A percentile compares a stretch with the other conserved stretches of the same genome.
Evolutionary conservation across 2,329 filamentous ascomycete species (phyloP).

Genomic region (Fusarium longipes): DNA sequence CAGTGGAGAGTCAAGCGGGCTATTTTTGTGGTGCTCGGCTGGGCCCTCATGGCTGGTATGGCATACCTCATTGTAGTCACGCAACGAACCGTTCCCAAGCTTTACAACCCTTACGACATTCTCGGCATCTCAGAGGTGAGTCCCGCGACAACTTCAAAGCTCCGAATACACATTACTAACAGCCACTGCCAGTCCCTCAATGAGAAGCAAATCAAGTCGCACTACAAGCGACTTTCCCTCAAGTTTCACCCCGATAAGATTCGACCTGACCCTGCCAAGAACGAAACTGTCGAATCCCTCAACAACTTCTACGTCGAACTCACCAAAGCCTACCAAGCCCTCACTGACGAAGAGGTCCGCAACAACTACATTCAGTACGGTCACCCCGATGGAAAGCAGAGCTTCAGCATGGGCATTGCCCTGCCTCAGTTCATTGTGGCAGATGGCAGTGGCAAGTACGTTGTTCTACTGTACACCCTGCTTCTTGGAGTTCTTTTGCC

Average conservation of each 20-base stretch:
- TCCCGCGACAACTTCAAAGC: neutral
- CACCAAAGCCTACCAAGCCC: constrained; percentile 96
- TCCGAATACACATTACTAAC: constrained; percentile 20
- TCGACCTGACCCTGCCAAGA: constrained; percentile 83
- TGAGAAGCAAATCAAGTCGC: constrained; percentile 91
- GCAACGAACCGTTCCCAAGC: constrained; percentile 74
- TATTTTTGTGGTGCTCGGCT: constrained; percentile 79
- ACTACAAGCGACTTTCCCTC: constrained; percentile 87
- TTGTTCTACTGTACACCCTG: constrained; percentile 87
- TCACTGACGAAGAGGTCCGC: constrained; percentile 96
- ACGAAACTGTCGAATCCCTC: constrained; percentile 85
- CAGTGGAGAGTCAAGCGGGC: constrained; percentile 89
- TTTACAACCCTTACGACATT: constrained; percentile 98
- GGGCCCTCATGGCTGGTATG: constrained; percentile 89
- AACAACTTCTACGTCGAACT: constrained; percentile 94
- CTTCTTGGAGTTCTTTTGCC: constrained; percentile 91
- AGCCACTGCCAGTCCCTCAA: constrained; percentile 70
- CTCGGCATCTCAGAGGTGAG: constrained; percentile 83
- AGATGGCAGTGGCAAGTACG: constrained; percentile 95
- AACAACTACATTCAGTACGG: constrained; percentile 98
- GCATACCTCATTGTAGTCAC: constrained; percentile 88
- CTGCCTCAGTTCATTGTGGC: constrained; percentile 92
- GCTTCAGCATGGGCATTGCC: constrained; percentile 96
- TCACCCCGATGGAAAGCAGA: constrained; percentile 97
- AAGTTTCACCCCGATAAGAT: constrained; percentile 95